These are phyloP conservation scores for Blumeria graminis DNA, from an alignment of 2,329 filamentous ascomycete genomes.

Conservation along the genomic window DNA sequence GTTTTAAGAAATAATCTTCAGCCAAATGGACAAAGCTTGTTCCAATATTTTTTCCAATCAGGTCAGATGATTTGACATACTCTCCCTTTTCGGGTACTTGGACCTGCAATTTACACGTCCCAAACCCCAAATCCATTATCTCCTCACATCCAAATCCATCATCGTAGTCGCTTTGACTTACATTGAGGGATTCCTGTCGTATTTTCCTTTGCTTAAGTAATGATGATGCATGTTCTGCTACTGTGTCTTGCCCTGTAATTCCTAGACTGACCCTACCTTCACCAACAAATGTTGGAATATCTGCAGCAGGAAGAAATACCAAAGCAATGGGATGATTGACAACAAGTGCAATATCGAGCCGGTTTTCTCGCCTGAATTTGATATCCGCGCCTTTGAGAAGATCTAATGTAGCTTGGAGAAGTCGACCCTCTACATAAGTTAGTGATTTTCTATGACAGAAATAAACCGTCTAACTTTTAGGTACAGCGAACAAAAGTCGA, in stretches of 20 bases:
- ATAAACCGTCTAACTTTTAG: constrained; percentile 51
- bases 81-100: constrained; percentile 75
- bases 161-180: constrained; percentile 18
- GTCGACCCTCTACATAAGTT: constrained; percentile 50
- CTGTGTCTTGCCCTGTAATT: constrained; percentile 84
- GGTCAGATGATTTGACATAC: constrained; percentile 43
- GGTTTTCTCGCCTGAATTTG: constrained; percentile 83
- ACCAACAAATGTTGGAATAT: constrained; percentile 93
- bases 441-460: background rate
- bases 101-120: constrained; percentile 81
- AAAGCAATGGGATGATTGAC: constrained; percentile 92
- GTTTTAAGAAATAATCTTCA: constrained; percentile 55
- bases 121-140: constrained; percentile 76
- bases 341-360: constrained; percentile 90
- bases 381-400: constrained; percentile 86
- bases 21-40: constrained; percentile 83
- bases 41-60: constrained; percentile 80
- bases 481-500: constrained; percentile 86
- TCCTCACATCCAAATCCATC: constrained; percentile 39
- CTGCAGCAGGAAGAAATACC: constrained; percentile 86
- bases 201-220: constrained; percentile 25
- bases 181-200: constrained; percentile 23
- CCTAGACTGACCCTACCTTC: constrained; percentile 84
- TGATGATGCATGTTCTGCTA: constrained; percentile 63
- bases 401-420: constrained; percentile 71